Evolutionary conservation across 805 yeast genomes (phyloP), one percentile per base, ranked within the genome.

Genomic region (Starmerella geochares): DNA sequence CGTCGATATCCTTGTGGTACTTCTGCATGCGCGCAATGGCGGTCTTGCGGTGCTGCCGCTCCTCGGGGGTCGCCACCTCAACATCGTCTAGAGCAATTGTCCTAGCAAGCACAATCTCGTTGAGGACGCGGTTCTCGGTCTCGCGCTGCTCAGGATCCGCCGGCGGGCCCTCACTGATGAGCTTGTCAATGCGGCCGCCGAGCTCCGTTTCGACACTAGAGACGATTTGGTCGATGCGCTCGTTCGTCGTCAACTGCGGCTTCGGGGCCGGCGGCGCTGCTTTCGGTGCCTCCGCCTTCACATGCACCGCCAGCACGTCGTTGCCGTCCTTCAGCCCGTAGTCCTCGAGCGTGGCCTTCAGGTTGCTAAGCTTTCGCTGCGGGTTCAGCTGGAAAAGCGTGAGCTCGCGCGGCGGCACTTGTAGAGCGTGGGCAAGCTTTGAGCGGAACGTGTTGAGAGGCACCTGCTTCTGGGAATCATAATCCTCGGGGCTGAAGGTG

Each of bases 391-490:
- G 46, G 49, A 31, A 56, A 27, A 61, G 51, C 24, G 33, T 23
- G 13, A 60, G 55, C 21, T 43, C 38, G 9, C 36, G 38, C 5
- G 54, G 69, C 67, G 47, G 61, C 13, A 77, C 77, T 50, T 72
- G 71, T 57, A 82, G 75, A 53, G 83, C 69, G 36, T 71, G 66
- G 31, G 79, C 72, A 2, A 80, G 65, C 60, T 79, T 81, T 1
- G 64, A 56, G 54, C 86, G 73, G 49, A 86, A 70, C 54, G 80
- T 78, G 16, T 70, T 73, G 29, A 88, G 71, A 17, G 80, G 76
- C 9, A 88, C 78, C 0, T 94, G 94, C 78, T 88, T 4, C n/a
- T 52, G 33, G 21, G 29, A 45, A 23, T 51, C 38, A 39, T 48
- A 56, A 49, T 63, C 67, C 21, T 53, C 59, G 2, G 41, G 40